A percentile compares a stretch with the other conserved stretches of the same genome.
phyloP scores from a whole-genome alignment of 495 filamentous ascomycete species.

The Aspergillus funiculosus region DNA sequence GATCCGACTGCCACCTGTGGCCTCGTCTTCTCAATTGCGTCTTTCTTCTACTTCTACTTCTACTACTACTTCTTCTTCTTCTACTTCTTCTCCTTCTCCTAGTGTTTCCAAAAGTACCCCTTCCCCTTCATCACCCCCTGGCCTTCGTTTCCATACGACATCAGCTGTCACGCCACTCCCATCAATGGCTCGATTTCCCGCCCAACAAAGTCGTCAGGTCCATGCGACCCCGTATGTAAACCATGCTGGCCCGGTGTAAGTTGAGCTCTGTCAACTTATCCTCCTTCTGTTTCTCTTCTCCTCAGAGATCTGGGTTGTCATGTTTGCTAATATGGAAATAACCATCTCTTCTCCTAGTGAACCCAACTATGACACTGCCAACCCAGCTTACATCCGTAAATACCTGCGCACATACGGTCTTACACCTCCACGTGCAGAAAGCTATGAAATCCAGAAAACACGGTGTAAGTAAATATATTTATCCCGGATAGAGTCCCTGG shows the following conservation, averaged over 20 bases:
- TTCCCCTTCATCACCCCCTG: conserved; percentile 3
- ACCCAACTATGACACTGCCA: conserved; percentile 55
- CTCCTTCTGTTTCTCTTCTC: background rate
- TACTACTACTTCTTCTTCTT: conserved; percentile 16
- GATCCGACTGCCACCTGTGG: conserved; percentile 24
- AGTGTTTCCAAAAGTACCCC: conserved; percentile 19
- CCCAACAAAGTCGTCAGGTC: conserved; percentile 39
- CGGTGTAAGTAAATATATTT: conserved; percentile 52
- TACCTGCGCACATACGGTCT: conserved; percentile 67
- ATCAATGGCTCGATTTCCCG: conserved; percentile 42
- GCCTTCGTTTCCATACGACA: conserved; percentile 16
- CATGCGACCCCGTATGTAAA: conserved; percentile 37
- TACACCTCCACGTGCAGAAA: conserved; percentile 64
- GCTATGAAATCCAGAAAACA: conserved; percentile 60
- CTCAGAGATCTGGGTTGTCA: background rate
- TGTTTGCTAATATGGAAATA: conserved; percentile 2
- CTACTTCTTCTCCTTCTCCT: conserved; percentile 5
- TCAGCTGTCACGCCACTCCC: conserved; percentile 26
- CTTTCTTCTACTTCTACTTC: conserved; percentile 16
- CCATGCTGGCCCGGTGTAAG: conserved; percentile 36
- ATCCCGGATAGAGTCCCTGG: too few relatives aligned
- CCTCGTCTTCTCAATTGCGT: conserved; percentile 22
- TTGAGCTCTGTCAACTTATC: conserved; percentile 6
- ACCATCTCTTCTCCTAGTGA: conserved; percentile 22
- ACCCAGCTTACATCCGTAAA: conserved; percentile 58